Base-by-base conservation (phyloP, 352 stramenopile species). In the Phytopythium cucurbitacearum region DNA sequence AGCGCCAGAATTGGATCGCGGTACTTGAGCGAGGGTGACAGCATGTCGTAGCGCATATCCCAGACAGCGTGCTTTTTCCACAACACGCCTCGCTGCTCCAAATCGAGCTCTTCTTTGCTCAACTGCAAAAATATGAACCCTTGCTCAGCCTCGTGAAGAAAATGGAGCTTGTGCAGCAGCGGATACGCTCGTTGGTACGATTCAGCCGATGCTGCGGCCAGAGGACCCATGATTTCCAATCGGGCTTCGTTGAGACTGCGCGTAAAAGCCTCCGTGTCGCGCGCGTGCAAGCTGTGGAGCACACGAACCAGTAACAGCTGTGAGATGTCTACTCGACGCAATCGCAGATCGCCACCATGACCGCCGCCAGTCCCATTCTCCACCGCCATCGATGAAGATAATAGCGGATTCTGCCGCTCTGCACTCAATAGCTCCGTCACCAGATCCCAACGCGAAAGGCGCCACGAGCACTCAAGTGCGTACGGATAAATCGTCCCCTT, bases 391-490 rank as follows among this genome's bases (percentile, higher is more conserved):
- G 65, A 76, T 16, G 67, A 70, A 7, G 76, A 51, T 32, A 89
- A 65, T 43, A 88, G 46, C 11, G 79, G 76, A 11, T 72, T 85
- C 50, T 89, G 68, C n/a, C 84, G 85, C 46, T 92, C 81, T 0
- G 82, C 75, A 21, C 82, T 87, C 13, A 95, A 48, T 28, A 94
- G 47, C 56, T 94, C 80, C 7, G 80, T 63, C 0, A 95, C 61
- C 15, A 94, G 62, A 9, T 91, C 80, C 85, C 85, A 95, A 33
- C 84, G 72, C 48, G 80, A 92, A 32, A 95, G 67, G n/a, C 84
- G 72, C 85, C 85, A 95, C 12, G 85, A 80, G 46, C 84, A 94
- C 55, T 95, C 83, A 3, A 95, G 64, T 2, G 85, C 85, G 57
- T 80, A 86, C 9, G 82, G 83, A 57, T 93, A 94, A 37, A 94